phyloP scores from a whole-genome alignment of 148 eudicot species.

The Pouteria glomerata region DNA sequence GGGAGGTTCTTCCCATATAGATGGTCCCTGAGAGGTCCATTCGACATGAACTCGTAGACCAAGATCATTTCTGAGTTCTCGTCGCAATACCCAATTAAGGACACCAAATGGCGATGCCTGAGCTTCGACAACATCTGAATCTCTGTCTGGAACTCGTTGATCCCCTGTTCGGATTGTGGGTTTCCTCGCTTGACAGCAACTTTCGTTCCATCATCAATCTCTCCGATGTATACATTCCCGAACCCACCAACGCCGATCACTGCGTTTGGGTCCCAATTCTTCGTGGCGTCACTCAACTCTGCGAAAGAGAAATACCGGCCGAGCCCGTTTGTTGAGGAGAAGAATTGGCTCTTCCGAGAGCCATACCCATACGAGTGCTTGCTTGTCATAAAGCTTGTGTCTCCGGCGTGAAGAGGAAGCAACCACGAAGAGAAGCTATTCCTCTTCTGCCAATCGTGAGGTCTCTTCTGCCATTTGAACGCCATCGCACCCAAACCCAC shows the following conservation, averaged over 20 bases:
- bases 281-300: conserved; percentile 67
- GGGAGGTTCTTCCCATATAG: conserved; percentile 62
- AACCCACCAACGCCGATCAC: conserved; percentile 87
- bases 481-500: conserved; percentile 87
- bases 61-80: conserved; percentile 75
- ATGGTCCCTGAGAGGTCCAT: conserved; percentile 80
- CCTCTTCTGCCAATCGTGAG: conserved; percentile 78
- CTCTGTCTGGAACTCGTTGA: conserved; percentile 82
- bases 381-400: conserved; percentile 41
- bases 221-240: conserved; percentile 73
- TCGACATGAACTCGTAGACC: conserved; percentile 78
- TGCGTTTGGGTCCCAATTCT: conserved; percentile 51
- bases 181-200: conserved; percentile 82
- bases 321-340: conserved; percentile 53
- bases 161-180: conserved; percentile 86
- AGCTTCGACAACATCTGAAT: conserved; percentile 86
- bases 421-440: conserved; percentile 85
- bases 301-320: conserved; percentile 65
- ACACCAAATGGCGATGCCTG: conserved; percentile 82
- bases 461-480: conserved; percentile 76
- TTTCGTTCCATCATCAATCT: conserved; percentile 50
- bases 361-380: conserved; percentile 63
- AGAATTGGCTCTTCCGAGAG: conserved; percentile 44
- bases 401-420: conserved; percentile 75
- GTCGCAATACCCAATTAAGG: conserved; percentile 74